These are phyloP conservation scores for Gossypium raimondii DNA, from an alignment of 345 rosid genomes.

Conservation along the genomic window DNA sequence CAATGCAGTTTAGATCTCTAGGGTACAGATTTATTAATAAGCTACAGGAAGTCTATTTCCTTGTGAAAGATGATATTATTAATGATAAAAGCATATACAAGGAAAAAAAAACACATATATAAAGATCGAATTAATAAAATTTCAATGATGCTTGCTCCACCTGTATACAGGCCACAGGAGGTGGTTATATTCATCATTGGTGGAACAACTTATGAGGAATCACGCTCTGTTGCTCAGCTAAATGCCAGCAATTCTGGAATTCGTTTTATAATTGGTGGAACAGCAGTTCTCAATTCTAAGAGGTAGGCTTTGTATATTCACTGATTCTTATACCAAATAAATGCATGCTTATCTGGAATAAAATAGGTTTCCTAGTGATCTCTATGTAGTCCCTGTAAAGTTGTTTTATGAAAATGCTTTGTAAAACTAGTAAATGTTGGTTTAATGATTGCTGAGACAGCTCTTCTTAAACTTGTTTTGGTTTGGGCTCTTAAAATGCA, in stretches of 20 bases:
- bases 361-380: neutral
- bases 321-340: neutral
- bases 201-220: slow-evolving; percentile 95
- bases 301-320: slow-evolving; percentile 41
- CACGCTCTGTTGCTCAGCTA: slow-evolving; percentile 74
- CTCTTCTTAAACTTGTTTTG: neutral
- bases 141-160: slow-evolving; percentile 1
- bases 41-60: neutral
- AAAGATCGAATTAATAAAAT: neutral
- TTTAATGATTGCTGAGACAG: neutral
- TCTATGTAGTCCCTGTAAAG: neutral
- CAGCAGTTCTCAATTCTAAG: slow-evolving; percentile 73
- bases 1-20: neutral
- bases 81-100: neutral
- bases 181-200: slow-evolving; percentile 90
- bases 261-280: slow-evolving; percentile 86
- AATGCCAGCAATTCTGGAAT: slow-evolving; percentile 75
- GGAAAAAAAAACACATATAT: neutral
- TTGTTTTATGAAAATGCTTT: neutral
- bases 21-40: neutral
- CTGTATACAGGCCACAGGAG: slow-evolving; percentile 73
- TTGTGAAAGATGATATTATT: neutral
- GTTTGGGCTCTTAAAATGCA: slow-evolving; percentile 28
- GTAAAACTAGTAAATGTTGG: neutral
- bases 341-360: too few species aligned